Base-by-base conservation (phyloP, 345 rosid species). In the Isatis tinctoria region DNA sequence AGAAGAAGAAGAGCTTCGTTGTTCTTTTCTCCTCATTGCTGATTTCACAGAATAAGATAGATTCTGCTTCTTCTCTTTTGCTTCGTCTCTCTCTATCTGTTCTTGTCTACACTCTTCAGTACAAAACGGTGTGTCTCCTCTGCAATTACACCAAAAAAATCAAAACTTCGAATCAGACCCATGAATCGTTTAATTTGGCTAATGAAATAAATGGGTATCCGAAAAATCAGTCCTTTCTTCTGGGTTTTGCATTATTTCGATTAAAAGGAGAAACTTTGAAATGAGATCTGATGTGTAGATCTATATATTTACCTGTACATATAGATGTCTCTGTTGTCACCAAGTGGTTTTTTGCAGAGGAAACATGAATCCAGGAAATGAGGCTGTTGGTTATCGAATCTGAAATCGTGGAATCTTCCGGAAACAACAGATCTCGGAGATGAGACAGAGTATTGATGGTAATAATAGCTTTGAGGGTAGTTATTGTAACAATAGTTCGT, bases 51-150 rank as follows among this genome's bases (percentile, higher is more conserved):
- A 90, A 47, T 87, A 79, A 53, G 96, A 85, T 14, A 87, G 75
- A 69, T 72, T 86, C 83, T 75, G 26, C 69, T 78, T 90, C 83
- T 82, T 87, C 78, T 87, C 94, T 20, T 76, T 75, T 7, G 82
- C 87, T 74, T 86, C 92, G 67, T 93, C 94, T n/a, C 78, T 77
- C 8, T 93, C 98, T 43, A 90, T 90, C 60, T 87, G 90, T 65
- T 90, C 93, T 76, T 81, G 83, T 51, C 98, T 87, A 81, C 98
- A 90, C 78, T 90, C 97, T 69, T 87, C 96, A 69, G 87, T 89
- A 52, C 97, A 90, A 70, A 89, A 93, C 17, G 97, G 90, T n/a
- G 83, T 78, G 58, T 93, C 98, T 52, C 98, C 97, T 89, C 97
- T 86, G 90, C 79, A 56, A 51, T 13, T 27, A 24, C n/a, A 52